These are phyloP conservation scores for Pichia heedii DNA, from an alignment of 805 yeast species.

Conservation along the genomic window DNA sequence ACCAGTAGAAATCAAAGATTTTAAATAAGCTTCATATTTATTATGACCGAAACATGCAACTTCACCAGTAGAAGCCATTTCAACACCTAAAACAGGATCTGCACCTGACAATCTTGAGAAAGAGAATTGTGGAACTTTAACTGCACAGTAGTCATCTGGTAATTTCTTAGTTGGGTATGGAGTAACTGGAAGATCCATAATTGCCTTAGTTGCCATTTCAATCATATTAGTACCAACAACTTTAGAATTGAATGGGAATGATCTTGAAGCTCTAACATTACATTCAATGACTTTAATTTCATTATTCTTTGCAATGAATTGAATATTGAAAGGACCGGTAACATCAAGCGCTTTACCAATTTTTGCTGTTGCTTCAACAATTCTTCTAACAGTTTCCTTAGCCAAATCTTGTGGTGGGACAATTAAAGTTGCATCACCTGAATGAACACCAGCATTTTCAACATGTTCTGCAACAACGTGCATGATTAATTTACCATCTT, in stretches of 20 bases:
- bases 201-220: slow-evolving; percentile 95
- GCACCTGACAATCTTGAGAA: slow-evolving; percentile 97
- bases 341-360: slow-evolving; percentile 91
- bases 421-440: slow-evolving; percentile 97
- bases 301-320: slow-evolving; percentile 90
- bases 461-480: slow-evolving; percentile 98
- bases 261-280: slow-evolving; percentile 98
- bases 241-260: slow-evolving; percentile 97
- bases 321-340: slow-evolving; percentile 97
- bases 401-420: slow-evolving; percentile 96
- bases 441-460: slow-evolving; percentile 98
- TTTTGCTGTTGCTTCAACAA: slow-evolving; percentile 92
- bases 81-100: slow-evolving; percentile 96
- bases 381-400: slow-evolving; percentile 82
- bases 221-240: slow-evolving; percentile 93
- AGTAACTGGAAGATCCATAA: slow-evolving; percentile 75
- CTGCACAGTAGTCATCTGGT: slow-evolving; percentile 91
- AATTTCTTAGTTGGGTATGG: slow-evolving; percentile 87
- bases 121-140: slow-evolving; percentile 95
- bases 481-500: slow-evolving; percentile 88
- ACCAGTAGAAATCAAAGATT: slow-evolving; percentile 90
- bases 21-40: slow-evolving; percentile 95
- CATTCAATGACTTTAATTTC: slow-evolving; percentile 97
- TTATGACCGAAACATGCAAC: slow-evolving; percentile 95
- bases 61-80: slow-evolving; percentile 99